phyloP scores from a whole-genome alignment of 352 stramenopile species.

The Phytophthora pinifolia region DNA sequence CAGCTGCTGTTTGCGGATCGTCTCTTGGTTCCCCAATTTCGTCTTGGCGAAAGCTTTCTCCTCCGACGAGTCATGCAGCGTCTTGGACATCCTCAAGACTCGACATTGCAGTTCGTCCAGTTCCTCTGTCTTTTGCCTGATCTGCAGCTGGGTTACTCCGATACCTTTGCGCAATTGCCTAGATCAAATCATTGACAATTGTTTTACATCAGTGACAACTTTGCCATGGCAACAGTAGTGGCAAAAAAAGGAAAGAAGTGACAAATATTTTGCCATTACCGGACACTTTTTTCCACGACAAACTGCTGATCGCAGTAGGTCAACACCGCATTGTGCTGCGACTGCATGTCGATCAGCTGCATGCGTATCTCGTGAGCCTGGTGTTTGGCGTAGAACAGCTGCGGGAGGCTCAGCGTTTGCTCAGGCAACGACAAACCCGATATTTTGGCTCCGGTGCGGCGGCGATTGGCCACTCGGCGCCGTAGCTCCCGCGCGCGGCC shows the following conservation, averaged over 20 bases:
- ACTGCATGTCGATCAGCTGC: constrained; percentile 53
- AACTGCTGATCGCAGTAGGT: constrained; percentile 62
- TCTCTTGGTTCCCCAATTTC: constrained; percentile 38
- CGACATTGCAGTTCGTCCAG: constrained; percentile 49
- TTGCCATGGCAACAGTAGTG: too few species aligned
- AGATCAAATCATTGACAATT: too few species aligned
- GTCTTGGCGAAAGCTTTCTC: constrained; percentile 49
- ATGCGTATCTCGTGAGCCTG: constrained; percentile 52
- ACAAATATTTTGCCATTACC: too few species aligned
- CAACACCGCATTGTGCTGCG: constrained; percentile 41
- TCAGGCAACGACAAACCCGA: constrained; percentile 1
- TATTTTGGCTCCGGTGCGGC: constrained; percentile 1
- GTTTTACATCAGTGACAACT: too few species aligned
- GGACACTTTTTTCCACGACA: constrained; percentile 47
- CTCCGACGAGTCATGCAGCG: constrained; percentile 35
- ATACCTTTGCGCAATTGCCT: constrained; percentile 50
- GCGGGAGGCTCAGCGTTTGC: constrained; percentile 30
- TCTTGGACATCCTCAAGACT: constrained; percentile 45
- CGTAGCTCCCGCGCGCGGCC: constrained; percentile 53
- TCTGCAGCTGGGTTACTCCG: constrained; percentile 31
- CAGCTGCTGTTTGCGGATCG: constrained; percentile 39
- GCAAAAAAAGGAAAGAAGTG: too few species aligned
- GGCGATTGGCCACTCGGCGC: constrained; percentile 49
- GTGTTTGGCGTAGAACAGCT: constrained; percentile 37
- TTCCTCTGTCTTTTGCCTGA: constrained; percentile 49